Evolutionary conservation across 768 basidiomycete species (phyloP).

Genomic region (Lactarius trivialis): DNA sequence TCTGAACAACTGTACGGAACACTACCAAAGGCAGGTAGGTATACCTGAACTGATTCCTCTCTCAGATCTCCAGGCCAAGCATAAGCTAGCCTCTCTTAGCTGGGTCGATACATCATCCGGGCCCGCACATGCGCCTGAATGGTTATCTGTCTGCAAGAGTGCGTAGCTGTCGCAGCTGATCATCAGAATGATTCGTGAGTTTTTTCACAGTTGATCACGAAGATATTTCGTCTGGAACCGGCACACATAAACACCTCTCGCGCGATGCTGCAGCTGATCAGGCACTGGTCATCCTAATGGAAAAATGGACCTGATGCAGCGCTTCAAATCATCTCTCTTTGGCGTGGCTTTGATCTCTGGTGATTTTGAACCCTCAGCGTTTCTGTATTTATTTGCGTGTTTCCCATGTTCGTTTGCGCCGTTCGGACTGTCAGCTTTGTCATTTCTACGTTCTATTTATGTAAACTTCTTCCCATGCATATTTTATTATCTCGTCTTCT

Average conservation of each 20-base stretch:
- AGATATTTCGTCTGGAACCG: slow-evolving; percentile 13
- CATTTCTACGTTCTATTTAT: slow-evolving; percentile 15
- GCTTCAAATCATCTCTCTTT: background rate
- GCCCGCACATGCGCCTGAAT: slow-evolving; percentile 36
- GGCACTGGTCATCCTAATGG: slow-evolving; percentile 13
- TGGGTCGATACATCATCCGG: slow-evolving; percentile 40
- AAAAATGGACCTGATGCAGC: background rate
- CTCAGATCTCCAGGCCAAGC: slow-evolving; percentile 35
- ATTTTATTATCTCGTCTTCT: too few relatives aligned
- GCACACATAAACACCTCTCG: slow-evolving; percentile 19
- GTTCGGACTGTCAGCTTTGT: background rate
- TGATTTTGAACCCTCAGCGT: background rate
- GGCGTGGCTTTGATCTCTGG: background rate
- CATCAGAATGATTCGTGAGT: background rate
- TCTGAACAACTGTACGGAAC: slow-evolving; percentile 22
- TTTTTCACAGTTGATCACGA: slow-evolving; percentile 18
- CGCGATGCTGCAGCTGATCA: slow-evolving; percentile 13
- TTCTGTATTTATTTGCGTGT: slow-evolving; percentile 5
- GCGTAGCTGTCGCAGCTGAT: slow-evolving; percentile 1
- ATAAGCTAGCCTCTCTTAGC: slow-evolving; percentile 31
- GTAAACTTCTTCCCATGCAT: background rate
- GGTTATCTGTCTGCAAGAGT: slow-evolving; percentile 58
- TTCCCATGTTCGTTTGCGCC: background rate
- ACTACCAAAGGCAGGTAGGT: background rate
- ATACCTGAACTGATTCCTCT: background rate